Conservation (phyloP, 441 rosid genomes). For the Aquilaria agallochum region DNA sequence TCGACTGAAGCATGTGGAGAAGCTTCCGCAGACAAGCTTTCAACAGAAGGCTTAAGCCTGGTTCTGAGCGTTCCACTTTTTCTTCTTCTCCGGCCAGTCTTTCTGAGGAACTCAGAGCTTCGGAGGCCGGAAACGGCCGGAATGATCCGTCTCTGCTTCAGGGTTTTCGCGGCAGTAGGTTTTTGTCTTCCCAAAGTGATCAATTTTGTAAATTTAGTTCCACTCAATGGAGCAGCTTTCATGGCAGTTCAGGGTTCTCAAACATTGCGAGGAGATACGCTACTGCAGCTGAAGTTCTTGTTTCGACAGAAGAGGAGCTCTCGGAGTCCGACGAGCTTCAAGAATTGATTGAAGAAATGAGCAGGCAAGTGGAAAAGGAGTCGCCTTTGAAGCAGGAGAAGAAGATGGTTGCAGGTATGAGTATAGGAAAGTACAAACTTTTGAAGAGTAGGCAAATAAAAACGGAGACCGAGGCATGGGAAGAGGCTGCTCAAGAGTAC, state of each 20-base stretch:
- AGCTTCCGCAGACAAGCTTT: conserved; percentile 46
- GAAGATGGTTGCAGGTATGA: conserved; percentile 59
- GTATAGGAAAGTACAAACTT: conserved; percentile 35
- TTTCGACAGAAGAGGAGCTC: conserved; percentile 64
- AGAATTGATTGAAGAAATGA: conserved; percentile 42
- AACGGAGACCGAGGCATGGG: conserved; percentile 96
- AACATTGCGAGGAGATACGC: conserved; percentile 33
- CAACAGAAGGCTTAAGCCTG: conserved; percentile 31
- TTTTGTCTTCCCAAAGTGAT: conserved; percentile 18
- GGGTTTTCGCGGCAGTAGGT: conserved; percentile 19
- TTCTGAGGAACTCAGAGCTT: conserved; percentile 10
- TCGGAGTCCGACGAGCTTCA: conserved; percentile 71
- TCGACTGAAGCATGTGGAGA: conserved; percentile 64
- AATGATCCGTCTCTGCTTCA: conserved; percentile 17
- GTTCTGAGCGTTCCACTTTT: conserved; percentile 11
- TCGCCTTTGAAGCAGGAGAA: conserved; percentile 32
- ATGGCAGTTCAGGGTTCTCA: conserved; percentile 16
- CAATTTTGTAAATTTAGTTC: conserved; percentile 22
- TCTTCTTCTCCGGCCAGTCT: conserved; percentile 12
- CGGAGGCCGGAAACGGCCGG: conserved; percentile 9
- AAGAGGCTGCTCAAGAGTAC: conserved; percentile 78
- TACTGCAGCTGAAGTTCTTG: conserved; percentile 51
- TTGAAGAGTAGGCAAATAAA: conserved; percentile 68
- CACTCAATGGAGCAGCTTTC: conserved; percentile 11
- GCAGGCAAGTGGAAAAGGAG: conserved; percentile 30